A percentile compares a stretch with the other conserved stretches of the same genome.
These are phyloP conservation scores for Talaromyces pinophilus DNA, from an alignment of 2,329 filamentous ascomycete genomes.

Conservation along the genomic window DNA sequence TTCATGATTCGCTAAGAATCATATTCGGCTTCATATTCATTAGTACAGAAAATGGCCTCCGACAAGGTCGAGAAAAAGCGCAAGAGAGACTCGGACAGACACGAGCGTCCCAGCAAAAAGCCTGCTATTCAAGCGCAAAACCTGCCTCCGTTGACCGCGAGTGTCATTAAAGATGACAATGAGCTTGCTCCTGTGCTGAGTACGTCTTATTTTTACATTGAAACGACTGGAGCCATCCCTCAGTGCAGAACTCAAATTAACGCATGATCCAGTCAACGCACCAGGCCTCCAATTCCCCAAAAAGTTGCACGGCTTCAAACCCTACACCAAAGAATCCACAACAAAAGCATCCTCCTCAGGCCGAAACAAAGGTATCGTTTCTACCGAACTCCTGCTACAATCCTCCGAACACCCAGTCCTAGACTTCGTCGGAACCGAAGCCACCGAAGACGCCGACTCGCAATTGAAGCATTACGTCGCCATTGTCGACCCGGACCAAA, in stretches of 20 bases:
- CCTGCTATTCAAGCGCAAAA: constrained; percentile 42
- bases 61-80: constrained; percentile 50
- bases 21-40: neutral
- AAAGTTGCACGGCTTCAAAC: constrained; percentile 34
- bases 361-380: constrained; percentile 40
- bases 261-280: constrained; percentile 33
- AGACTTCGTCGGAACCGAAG: constrained; percentile 58
- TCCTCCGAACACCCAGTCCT: constrained; percentile 62
- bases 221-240: neutral
- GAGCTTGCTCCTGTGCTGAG: constrained; percentile 53
- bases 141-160: constrained; percentile 46
- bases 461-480: constrained; percentile 62
- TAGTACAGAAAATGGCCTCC: constrained; percentile 15
- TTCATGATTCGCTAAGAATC: neutral
- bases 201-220: constrained; percentile 32
- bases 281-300: constrained; percentile 37
- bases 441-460: constrained; percentile 53
- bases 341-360: constrained; percentile 28
- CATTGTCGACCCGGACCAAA: constrained; percentile 58
- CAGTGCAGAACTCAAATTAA: neutral
- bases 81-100: constrained; percentile 50
- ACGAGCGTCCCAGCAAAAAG: constrained; percentile 53
- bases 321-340: constrained; percentile 49
- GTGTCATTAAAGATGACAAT: constrained; percentile 50
- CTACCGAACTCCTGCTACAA: constrained; percentile 59